Evolutionary conservation across 176 grass and related monocot genomes (phyloP).

Genomic region (Lolium multiflorum): DNA sequence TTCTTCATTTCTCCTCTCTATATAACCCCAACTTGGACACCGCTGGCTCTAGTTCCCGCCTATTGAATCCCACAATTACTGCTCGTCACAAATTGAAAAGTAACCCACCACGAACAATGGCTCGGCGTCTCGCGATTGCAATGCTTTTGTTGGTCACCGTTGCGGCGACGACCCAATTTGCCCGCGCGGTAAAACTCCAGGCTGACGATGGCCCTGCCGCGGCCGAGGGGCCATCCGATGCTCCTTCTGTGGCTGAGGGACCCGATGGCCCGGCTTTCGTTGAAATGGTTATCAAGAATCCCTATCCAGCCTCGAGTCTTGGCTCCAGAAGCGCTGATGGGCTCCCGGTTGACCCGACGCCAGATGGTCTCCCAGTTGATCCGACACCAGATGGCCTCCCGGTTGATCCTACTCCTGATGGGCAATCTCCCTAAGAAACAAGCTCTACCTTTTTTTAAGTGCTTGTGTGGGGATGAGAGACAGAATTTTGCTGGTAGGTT

Average conservation of each 20-base stretch:
- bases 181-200: not conserved
- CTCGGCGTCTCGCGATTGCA: not conserved
- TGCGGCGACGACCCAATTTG: not conserved
- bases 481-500: not conserved
- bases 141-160: not conserved
- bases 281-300: constrained; percentile 6
- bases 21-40: not conserved
- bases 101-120: not conserved
- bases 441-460: not conserved
- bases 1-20: not conserved
- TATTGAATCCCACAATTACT: not conserved
- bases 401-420: constrained; percentile 12
- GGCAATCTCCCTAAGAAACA: not conserved
- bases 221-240: too few relatives aligned
- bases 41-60: not conserved
- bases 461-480: not conserved
- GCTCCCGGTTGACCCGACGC: constrained; percentile 24
- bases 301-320: not conserved
- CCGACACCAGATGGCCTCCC: constrained; percentile 34
- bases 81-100: not conserved
- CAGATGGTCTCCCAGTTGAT: constrained; percentile 18
- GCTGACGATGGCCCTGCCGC: fast-evolving
- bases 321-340: not conserved
- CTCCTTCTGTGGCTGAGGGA: not conserved
- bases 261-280: not conserved